Conservation (phyloP, 352 stramenopile species). For the Pythium brassicae region DNA sequence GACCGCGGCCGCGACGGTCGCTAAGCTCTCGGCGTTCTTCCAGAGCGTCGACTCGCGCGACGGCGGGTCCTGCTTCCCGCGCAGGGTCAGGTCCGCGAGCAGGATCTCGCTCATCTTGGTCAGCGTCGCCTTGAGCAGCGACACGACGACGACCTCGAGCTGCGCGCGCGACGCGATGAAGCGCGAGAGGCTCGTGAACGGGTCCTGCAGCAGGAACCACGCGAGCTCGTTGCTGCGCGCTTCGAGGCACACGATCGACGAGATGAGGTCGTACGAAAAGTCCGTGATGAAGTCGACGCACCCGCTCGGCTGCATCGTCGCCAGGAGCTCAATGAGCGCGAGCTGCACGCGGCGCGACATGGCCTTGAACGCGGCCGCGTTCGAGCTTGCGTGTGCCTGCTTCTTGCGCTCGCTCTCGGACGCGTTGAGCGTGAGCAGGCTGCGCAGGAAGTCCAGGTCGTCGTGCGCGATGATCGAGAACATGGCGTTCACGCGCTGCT, state of each 20-base stretch:
- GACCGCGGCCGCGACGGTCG: constrained; percentile 63
- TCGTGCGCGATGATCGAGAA: constrained; percentile 64
- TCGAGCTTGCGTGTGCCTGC: constrained; percentile 39
- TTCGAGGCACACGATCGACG: constrained; percentile 76
- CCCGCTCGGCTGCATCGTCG: constrained; percentile 42
- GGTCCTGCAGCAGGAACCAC: constrained; percentile 77
- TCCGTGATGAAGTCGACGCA: constrained; percentile 70
- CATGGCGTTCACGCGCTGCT: constrained; percentile 61
- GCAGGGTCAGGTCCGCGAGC: constrained; percentile 59
- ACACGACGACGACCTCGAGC: constrained; percentile 66
- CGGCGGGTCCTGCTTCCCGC: constrained; percentile 52
- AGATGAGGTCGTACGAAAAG: constrained; percentile 76
- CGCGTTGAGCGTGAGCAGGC: constrained; percentile 42
- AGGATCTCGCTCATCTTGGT: constrained; percentile 80
- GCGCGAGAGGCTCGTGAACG: constrained; percentile 64
- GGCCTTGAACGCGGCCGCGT: constrained; percentile 49
- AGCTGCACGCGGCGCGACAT: constrained; percentile 75
- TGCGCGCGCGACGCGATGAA: constrained; percentile 61
- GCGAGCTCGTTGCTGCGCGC: constrained; percentile 79
- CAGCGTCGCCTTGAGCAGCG: constrained; percentile 64
- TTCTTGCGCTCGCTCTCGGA: constrained; percentile 68
- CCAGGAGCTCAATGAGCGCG: constrained; percentile 65
- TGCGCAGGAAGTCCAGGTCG: constrained; percentile 64
- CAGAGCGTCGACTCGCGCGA: constrained; percentile 72
- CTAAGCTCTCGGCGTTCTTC: constrained; percentile 77